Evolutionary conservation across 2,329 filamentous ascomycete species (phyloP).

Genomic region (Rugonectria rugulosa): DNA sequence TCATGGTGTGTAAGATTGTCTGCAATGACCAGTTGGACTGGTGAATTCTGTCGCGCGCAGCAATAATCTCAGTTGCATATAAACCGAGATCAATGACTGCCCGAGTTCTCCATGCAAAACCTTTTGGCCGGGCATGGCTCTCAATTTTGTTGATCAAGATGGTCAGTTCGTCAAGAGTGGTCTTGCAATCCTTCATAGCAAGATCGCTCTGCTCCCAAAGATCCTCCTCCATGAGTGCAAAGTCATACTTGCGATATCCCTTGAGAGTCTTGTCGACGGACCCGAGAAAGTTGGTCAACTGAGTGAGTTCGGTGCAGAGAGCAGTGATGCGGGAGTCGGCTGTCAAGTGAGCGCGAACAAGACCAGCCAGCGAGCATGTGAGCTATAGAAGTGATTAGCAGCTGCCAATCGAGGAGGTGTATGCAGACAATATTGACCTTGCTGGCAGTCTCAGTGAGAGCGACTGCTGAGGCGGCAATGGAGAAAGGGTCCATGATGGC

Average conservation of each 20-base stretch:
- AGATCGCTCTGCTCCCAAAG: slow-evolving; percentile 35
- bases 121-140: background rate
- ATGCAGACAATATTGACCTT: background rate
- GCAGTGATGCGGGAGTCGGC: slow-evolving; percentile 26
- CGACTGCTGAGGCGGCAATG: no score
- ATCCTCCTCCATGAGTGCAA: slow-evolving; percentile 29
- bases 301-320: slow-evolving; percentile 30
- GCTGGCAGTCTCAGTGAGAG: slow-evolving; percentile 2
- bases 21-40: slow-evolving; percentile 39
- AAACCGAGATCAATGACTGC: background rate
- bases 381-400: background rate
- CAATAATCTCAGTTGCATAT: slow-evolving; percentile 19
- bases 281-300: slow-evolving; percentile 30
- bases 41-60: slow-evolving; percentile 36
- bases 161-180: slow-evolving; percentile 5
- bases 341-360: slow-evolving; percentile 21
- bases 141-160: background rate
- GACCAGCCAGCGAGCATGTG: background rate
- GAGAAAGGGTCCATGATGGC: no score
- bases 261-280: slow-evolving; percentile 31
- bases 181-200: slow-evolving; percentile 15
- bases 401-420: background rate
- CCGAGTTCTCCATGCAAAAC: background rate
- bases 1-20: slow-evolving; percentile 38
- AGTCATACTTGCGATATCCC: slow-evolving; percentile 28